Evolutionary conservation across 306 rosid species (phyloP).

Genomic region (Sophora flavescens): DNA sequence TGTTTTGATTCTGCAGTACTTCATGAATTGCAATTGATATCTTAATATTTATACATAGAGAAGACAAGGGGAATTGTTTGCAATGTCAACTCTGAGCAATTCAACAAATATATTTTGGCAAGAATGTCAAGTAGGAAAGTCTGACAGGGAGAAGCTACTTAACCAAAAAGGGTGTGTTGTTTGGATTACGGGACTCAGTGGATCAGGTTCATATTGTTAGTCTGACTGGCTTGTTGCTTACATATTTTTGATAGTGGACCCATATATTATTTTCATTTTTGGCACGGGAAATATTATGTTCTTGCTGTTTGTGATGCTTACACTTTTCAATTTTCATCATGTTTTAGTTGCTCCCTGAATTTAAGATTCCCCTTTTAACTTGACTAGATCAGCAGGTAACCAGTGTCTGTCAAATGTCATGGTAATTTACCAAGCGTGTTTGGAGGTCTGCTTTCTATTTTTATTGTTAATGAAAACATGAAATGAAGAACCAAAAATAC

Average conservation of each 20-base stretch:
- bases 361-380: constrained; percentile 26
- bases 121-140: constrained; percentile 74
- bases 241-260: background rate
- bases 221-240: constrained; percentile 17
- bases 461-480: background rate
- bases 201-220: constrained; percentile 68
- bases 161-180: constrained; percentile 90
- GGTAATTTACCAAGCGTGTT: constrained; percentile 16
- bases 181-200: constrained; percentile 95
- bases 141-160: constrained; percentile 83
- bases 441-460: constrained; percentile 1
- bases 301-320: constrained; percentile 34
- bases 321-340: constrained; percentile 26
- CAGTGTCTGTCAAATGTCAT: constrained; percentile 23
- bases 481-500: background rate
- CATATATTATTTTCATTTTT: background rate
- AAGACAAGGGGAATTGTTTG: constrained; percentile 48
- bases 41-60: constrained; percentile 34
- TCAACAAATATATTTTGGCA: constrained; percentile 89
- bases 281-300: constrained; percentile 14
- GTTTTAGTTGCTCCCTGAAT: constrained; percentile 34
- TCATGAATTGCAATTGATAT: constrained; percentile 41
- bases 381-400: constrained; percentile 15
- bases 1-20: constrained; percentile 38
- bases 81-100: constrained; percentile 69